Evolutionary conservation across 768 basidiomycete species (phyloP).

Genomic region (Calocybe indica): DNA sequence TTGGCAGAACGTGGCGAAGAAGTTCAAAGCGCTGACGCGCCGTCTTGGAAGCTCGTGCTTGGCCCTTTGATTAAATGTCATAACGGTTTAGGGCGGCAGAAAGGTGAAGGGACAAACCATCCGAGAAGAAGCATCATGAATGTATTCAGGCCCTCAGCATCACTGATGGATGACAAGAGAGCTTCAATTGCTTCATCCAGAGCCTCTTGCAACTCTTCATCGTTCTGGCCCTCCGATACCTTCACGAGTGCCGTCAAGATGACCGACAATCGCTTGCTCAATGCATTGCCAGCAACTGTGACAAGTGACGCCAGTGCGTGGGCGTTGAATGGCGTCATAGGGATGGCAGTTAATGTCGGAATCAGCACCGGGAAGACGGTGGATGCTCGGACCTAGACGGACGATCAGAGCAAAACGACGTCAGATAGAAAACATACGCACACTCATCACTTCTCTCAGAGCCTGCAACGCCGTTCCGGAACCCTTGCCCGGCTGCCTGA

Average conservation of each 20-base stretch:
- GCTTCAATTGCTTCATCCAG: constrained; percentile 73
- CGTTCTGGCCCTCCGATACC: constrained; percentile 61
- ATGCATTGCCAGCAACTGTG: constrained; percentile 86
- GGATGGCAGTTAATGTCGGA: constrained; percentile 83
- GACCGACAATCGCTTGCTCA: constrained; percentile 75
- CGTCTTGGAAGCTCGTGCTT: constrained; percentile 67
- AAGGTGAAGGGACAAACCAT: constrained; percentile 50
- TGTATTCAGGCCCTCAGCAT: constrained; percentile 84
- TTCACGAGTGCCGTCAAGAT: constrained; percentile 79
- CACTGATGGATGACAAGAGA: constrained; percentile 71
- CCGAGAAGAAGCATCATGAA: constrained; percentile 85
- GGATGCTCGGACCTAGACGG: constrained; percentile 74
- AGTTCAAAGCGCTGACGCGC: constrained; percentile 70
- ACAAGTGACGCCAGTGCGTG: constrained; percentile 87
- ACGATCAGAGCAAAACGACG: constrained; percentile 1
- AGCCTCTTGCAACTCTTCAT: constrained; percentile 66
- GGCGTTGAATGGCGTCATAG: constrained; percentile 94
- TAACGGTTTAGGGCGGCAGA: not conserved
- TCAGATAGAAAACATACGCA: constrained; percentile 29
- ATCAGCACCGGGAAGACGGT: constrained; percentile 97
- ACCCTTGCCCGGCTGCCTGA: constrained; percentile 86
- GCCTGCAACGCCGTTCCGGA: constrained; percentile 97
- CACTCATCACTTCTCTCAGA: constrained; percentile 89
- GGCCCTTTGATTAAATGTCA: constrained; percentile 46
- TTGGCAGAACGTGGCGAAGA: constrained; percentile 82